phyloP scores from a whole-genome alignment of 805 yeast genomes.

The Pichia phayaonensis region DNA sequence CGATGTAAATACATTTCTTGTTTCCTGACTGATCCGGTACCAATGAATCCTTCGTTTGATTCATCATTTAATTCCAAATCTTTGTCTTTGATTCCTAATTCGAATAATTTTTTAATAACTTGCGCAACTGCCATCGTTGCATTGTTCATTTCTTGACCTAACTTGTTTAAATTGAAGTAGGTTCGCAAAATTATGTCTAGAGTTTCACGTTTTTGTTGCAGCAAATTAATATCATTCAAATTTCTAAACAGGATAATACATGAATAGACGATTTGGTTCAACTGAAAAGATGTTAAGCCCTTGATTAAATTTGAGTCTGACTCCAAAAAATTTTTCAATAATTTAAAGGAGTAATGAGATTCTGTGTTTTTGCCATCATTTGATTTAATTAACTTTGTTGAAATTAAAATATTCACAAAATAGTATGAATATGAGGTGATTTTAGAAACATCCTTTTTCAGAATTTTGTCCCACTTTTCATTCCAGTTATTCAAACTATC shows the following conservation, averaged over 20 bases:
- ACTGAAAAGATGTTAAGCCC: constrained; percentile 47
- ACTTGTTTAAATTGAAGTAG: constrained; percentile 51
- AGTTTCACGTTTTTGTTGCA: constrained; percentile 33
- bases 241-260: constrained; percentile 46
- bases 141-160: constrained; percentile 50
- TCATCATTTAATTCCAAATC: constrained; percentile 5
- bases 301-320: constrained; percentile 40
- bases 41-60: constrained; percentile 12
- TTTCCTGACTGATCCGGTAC: constrained; percentile 11
- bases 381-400: constrained; percentile 27
- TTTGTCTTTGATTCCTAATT: constrained; percentile 30
- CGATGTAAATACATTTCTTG: constrained; percentile 5
- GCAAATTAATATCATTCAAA: constrained; percentile 29
- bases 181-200: constrained; percentile 42
- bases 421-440: constrained; percentile 41
- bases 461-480: constrained; percentile 35
- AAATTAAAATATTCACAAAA: constrained; percentile 37
- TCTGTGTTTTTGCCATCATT: constrained; percentile 23
- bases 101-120: constrained; percentile 44
- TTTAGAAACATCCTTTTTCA: constrained; percentile 42
- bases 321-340: constrained; percentile 36
- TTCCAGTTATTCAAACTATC: constrained; percentile 40
- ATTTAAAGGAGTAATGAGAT: constrained; percentile 36
- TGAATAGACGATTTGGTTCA: constrained; percentile 47
- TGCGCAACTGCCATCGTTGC: constrained; percentile 54